These are phyloP conservation scores for Magnolia sinica DNA, from an alignment of 164 flowering plant genomes.

Conservation along the genomic window DNA sequence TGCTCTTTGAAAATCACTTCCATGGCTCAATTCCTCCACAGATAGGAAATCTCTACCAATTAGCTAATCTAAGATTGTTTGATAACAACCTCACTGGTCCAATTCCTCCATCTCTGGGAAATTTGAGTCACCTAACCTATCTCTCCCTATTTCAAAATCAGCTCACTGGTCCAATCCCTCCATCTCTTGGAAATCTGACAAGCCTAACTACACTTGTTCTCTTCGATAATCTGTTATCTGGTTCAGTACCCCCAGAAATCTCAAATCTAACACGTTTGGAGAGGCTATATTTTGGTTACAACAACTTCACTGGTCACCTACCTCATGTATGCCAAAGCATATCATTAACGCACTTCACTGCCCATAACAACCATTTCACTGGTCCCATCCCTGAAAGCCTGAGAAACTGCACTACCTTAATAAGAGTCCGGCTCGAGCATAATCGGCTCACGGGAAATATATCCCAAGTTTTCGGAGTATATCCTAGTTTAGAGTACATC, in stretches of 20 bases:
- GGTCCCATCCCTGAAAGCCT: slow-evolving; percentile 27
- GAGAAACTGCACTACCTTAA: slow-evolving; percentile 16
- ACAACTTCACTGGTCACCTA: slow-evolving; percentile 21
- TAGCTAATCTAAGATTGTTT: neutral
- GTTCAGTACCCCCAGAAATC: neutral
- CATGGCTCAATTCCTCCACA: neutral
- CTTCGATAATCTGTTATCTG: neutral
- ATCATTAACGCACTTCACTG: slow-evolving; percentile 10
- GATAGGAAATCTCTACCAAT: neutral
- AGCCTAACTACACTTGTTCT: neutral
- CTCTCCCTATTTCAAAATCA: neutral
- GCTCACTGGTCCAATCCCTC: neutral
- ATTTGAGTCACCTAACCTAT: neutral
- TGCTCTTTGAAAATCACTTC: neutral
- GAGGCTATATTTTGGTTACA: slow-evolving; percentile 12
- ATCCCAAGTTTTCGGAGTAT: slow-evolving; percentile 12
- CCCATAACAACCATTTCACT: slow-evolving; percentile 10
- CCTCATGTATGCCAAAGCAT: slow-evolving; percentile 17
- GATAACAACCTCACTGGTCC: neutral
- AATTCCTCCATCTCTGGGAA: too few species aligned
- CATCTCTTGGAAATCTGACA: neutral
- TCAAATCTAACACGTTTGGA: neutral
- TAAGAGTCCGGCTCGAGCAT: slow-evolving; percentile 12
- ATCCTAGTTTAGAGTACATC: slow-evolving; percentile 10
- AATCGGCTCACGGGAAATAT: slow-evolving; percentile 19